A percentile compares a stretch with the other conserved stretches of the same genome.
phyloP scores from a whole-genome alignment of 2,329 filamentous ascomycete genomes.

The Rhynchosporium secalis region DNA sequence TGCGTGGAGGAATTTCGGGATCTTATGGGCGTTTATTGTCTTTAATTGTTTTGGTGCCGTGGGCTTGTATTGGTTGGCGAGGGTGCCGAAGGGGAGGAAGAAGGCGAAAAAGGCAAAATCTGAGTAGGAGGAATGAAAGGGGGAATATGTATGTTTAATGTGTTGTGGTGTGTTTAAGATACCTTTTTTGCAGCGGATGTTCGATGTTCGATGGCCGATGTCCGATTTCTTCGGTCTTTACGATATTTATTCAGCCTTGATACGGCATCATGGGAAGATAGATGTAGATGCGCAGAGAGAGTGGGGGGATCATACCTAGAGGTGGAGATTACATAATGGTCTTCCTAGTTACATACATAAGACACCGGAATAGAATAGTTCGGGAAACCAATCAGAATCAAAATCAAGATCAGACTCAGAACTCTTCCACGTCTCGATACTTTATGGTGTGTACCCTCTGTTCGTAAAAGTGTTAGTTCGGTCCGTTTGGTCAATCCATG shows the following conservation, averaged over 20 bases:
- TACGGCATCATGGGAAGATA: neutral
- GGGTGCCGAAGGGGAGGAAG: constrained; percentile 44
- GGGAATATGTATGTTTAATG: neutral
- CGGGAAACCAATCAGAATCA: neutral
- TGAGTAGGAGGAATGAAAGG: too few species aligned
- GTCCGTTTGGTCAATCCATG: too few species aligned
- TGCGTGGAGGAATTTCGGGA: constrained; percentile 67
- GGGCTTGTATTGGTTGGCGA: constrained; percentile 53
- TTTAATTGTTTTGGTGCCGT: constrained; percentile 56
- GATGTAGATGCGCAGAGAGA: neutral
- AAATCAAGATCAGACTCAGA: neutral
- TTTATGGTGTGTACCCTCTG: too few species aligned
- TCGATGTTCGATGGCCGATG: neutral
- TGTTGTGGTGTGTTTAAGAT: neutral
- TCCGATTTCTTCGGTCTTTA: too few species aligned
- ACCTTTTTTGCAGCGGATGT: neutral
- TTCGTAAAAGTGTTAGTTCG: too few species aligned
- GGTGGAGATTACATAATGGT: too few species aligned
- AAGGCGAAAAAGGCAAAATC: constrained; percentile 27
- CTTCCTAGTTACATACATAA: neutral
- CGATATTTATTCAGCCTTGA: too few species aligned
- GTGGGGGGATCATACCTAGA: neutral
- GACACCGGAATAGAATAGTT: neutral
- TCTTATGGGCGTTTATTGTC: constrained; percentile 57
- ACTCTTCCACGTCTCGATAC: too few species aligned